Evolutionary conservation across 1,139 yeast species (phyloP), one percentile per base, ranked within the genome.

Genomic region (Nadsonia commutata): DNA sequence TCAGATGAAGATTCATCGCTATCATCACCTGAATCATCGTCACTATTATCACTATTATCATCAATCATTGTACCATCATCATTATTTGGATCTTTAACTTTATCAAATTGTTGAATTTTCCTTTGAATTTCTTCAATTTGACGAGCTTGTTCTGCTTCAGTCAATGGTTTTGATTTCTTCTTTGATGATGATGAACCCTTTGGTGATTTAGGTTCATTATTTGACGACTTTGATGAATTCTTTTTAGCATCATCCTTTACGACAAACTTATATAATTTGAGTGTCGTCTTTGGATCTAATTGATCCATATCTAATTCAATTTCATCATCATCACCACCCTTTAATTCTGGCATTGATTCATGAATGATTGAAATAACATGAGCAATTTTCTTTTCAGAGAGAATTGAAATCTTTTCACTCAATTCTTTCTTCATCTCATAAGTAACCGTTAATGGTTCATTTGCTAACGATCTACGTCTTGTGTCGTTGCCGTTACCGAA

Each of bases 391-490:
- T 80, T 78, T 51, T 85, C 94, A 31, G 86, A 74, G 52, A 80
- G 68, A 39, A 70, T 55, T 49, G 77, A 78, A 57, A 90, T 90
- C 55, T 79, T 77, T 57, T 86, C 96, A 45, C 90, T 78, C 45
- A 90, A 80, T 60, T 85, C 94, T 59, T 85, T 84, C 72, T 93
- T 90, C 97, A 90, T 90, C 58, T 88, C 97, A 59, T 84, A 90
- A 0, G 96, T 84, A 47, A 59, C 60, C 44, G 51, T 62, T 31
- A 51, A 52, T 18, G 57, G 61, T 38, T 52, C 52, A 43, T 46
- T 45, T 41, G 40, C 36, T 20, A 49, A 45, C 13, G 46, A 23
- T 11, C 51, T 42, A 13, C 50, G 47, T 18, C n/a, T 33, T 39
- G 5, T 18, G 37, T 4, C 39, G 17, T 3, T 40, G 31, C 27